Percentiles rank a stretch among this genome's conserved stretches.
Conservation (phyloP, 306 rosid species). For the Cucumis melo region DNA sequence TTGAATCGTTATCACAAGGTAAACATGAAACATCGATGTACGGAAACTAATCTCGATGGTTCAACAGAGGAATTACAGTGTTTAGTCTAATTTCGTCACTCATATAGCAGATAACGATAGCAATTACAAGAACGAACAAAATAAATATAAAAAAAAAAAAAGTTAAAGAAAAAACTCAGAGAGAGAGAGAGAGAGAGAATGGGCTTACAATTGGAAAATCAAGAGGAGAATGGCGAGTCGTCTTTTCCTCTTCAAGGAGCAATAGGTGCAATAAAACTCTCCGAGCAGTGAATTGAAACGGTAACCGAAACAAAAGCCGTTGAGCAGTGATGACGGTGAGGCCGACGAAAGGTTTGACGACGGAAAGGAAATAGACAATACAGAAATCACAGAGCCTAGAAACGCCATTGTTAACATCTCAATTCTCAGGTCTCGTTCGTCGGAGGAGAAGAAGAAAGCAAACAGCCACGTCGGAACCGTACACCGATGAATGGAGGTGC, state of each 20-base stretch:
- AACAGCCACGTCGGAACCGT: neutral
- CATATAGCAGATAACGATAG: neutral
- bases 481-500: neutral
- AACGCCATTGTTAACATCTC: conserved; percentile 22
- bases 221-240: conserved; percentile 66
- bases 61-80: neutral
- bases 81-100: neutral
- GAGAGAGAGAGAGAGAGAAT: neutral
- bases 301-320: neutral
- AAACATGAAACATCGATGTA: neutral
- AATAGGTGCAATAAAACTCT: conserved; percentile 36
- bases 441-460: neutral
- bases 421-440: neutral
- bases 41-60: neutral
- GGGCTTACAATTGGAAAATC: conserved; percentile 50
- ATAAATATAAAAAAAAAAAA: neutral
- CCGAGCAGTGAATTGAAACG: conserved; percentile 1
- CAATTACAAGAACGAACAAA: neutral
- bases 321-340: conserved; percentile 1
- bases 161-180: neutral
- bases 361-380: conserved; percentile 4
- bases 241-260: conserved; percentile 58
- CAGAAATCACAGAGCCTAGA: conserved; percentile 16
- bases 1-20: neutral
- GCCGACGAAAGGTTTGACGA: neutral